Evolutionary conservation across 306 rosid genomes (phyloP).

Genomic region (Comarum palustre): DNA sequence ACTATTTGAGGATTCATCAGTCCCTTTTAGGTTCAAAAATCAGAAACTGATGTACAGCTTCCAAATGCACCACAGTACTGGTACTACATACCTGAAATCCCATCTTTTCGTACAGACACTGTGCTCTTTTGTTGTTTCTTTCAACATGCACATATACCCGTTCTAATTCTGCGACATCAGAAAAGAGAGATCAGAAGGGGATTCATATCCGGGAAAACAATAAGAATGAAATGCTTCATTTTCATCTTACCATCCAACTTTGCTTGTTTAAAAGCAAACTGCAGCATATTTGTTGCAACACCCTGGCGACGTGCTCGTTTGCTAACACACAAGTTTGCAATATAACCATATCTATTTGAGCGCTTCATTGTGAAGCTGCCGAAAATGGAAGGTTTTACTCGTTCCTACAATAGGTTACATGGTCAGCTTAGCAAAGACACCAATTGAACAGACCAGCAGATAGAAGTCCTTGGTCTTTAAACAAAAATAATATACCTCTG

Average conservation of each 20-base stretch:
- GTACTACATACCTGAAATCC: constrained; percentile 69
- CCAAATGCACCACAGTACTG: constrained; percentile 10
- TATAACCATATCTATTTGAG: constrained; percentile 62
- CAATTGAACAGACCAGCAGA: constrained; percentile 10
- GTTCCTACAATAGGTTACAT: constrained; percentile 47
- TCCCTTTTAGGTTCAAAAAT: background rate
- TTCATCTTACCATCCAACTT: constrained; percentile 53
- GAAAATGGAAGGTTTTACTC: constrained; percentile 53
- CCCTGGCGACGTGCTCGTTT: constrained; percentile 79
- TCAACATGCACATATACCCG: constrained; percentile 75
- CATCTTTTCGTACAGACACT: constrained; percentile 55
- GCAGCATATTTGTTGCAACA: constrained; percentile 73
- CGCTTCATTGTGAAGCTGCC: constrained; percentile 47
- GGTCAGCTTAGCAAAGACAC: constrained; percentile 17
- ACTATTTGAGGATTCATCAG: background rate
- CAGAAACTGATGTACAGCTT: background rate
- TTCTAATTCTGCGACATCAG: constrained; percentile 49
- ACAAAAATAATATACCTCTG: constrained; percentile 56
- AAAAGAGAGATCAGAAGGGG: constrained; percentile 13
- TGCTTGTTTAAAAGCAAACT: constrained; percentile 70
- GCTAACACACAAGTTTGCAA: constrained; percentile 75
- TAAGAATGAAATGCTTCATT: constrained; percentile 8
- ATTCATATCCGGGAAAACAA: background rate
- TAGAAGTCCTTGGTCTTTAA: constrained; percentile 10
- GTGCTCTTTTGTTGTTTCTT: constrained; percentile 55